Percentiles rank a stretch among this genome's conserved stretches.
These are phyloP conservation scores for Exophiala calicioides DNA, from an alignment of 2,329 filamentous ascomycete genomes.

Conservation along the genomic window DNA sequence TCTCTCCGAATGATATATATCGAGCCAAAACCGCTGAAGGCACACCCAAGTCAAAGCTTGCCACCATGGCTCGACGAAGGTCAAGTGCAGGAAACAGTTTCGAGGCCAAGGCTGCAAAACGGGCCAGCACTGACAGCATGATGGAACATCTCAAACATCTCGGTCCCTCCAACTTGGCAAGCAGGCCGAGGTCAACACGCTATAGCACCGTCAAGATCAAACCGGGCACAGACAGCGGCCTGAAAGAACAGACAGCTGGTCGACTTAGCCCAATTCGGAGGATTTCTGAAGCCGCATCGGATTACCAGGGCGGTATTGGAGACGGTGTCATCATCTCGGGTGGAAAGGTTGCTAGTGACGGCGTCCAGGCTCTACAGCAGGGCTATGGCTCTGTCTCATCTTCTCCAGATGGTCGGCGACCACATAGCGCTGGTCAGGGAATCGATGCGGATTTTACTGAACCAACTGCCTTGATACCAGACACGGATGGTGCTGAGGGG, in stretches of 20 bases:
- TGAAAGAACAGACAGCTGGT: constrained; percentile 42
- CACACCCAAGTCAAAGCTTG: constrained; percentile 37
- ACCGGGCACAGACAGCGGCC: constrained; percentile 47
- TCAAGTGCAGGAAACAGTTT: constrained; percentile 35
- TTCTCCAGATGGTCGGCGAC: constrained; percentile 25
- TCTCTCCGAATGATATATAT: constrained; percentile 31
- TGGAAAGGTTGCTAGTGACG: constrained; percentile 63
- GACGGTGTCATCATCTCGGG: constrained; percentile 56
- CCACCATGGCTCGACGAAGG: constrained; percentile 33
- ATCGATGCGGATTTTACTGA: constrained; percentile 30
- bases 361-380: constrained; percentile 61
- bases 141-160: constrained; percentile 63
- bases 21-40: constrained; percentile 26
- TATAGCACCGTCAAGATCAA: constrained; percentile 68
- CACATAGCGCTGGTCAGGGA: constrained; percentile 31
- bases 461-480: not conserved
- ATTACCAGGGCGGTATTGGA: constrained; percentile 55
- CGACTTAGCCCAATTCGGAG: constrained; percentile 36
- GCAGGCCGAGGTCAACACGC: constrained; percentile 60
- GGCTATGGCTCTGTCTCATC: constrained; percentile 52
- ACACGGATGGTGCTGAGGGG: not conserved
- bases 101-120: constrained; percentile 40
- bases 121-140: constrained; percentile 57
- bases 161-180: constrained; percentile 64
- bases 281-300: constrained; percentile 36